phyloP scores from a whole-genome alignment of 169 alveolate genomes.

The Blepharisma undulans region DNA sequence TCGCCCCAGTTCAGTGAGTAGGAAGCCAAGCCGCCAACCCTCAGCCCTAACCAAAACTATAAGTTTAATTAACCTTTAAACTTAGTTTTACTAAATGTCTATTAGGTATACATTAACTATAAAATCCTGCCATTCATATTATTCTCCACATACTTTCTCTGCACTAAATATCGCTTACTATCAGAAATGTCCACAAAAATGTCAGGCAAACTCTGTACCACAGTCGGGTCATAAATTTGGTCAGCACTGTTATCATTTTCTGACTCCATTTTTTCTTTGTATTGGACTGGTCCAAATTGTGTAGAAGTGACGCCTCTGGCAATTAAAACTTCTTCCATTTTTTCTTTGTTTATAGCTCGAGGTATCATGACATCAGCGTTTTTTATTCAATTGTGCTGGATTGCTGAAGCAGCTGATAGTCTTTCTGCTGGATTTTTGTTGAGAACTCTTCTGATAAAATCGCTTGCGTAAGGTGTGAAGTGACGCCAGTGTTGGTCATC shows the following conservation, averaged over 20 bases:
- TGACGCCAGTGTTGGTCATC: constrained; percentile 45
- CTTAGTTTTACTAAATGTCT: neutral
- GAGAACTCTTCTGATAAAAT: constrained; percentile 46
- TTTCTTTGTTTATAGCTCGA: neutral
- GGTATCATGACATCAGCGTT: neutral
- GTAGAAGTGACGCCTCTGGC: neutral
- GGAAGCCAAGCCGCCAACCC: too few species aligned
- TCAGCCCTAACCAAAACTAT: neutral
- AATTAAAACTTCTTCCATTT: neutral
- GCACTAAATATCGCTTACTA: neutral
- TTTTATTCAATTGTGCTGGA: constrained; percentile 7
- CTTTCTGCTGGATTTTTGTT: neutral
- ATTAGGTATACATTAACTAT: neutral
- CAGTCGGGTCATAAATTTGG: neutral
- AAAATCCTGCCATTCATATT: neutral
- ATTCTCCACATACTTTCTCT: neutral
- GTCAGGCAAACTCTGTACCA: neutral
- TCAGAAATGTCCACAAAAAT: neutral
- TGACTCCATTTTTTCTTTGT: neutral
- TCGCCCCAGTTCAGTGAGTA: neutral
- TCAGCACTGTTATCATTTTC: neutral
- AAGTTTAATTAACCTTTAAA: neutral
- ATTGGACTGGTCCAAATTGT: neutral
- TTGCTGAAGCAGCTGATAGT: neutral
- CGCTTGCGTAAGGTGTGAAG: constrained; percentile 54